Evolutionary conservation across 768 basidiomycete species (phyloP).

Genomic region (Leccinum disarticulatum): DNA sequence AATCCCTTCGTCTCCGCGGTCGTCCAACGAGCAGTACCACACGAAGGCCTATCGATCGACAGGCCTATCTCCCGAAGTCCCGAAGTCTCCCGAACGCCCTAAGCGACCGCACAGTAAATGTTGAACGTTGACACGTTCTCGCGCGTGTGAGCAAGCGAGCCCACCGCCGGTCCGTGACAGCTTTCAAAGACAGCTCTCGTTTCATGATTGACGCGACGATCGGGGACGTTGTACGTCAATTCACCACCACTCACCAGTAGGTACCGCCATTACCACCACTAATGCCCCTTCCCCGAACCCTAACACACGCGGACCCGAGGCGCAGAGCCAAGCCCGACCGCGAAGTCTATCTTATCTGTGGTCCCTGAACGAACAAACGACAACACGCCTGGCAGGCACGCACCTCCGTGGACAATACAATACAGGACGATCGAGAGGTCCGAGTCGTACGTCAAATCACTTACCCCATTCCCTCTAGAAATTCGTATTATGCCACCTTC

Average conservation of each 20-base stretch:
- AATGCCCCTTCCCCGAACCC: conserved; percentile 5
- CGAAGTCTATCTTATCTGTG: not conserved
- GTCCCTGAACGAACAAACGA: not conserved
- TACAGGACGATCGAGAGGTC: not conserved
- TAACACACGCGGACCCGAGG: conserved; percentile 8
- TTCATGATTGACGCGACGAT: not conserved
- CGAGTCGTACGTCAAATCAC: not conserved
- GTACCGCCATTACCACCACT: not conserved
- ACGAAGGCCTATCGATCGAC: not conserved
- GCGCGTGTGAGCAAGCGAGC: conserved; percentile 2
- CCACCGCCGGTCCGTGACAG: not conserved
- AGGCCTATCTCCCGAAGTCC: not conserved
- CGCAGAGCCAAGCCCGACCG: not conserved
- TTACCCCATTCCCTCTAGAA: not conserved
- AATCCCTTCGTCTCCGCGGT: conserved; percentile 1
- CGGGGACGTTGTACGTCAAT: not conserved
- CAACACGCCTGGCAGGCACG: not conserved
- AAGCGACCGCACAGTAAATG: not conserved
- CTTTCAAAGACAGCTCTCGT: not conserved
- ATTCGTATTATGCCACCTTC: not conserved
- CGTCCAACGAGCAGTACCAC: not conserved
- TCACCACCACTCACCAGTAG: not conserved
- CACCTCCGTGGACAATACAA: not conserved
- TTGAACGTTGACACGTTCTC: not conserved
- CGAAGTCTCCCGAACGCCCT: not conserved